Base-by-base conservation (phyloP, 257 asterid species). In the Jasminum sambac region DNA sequence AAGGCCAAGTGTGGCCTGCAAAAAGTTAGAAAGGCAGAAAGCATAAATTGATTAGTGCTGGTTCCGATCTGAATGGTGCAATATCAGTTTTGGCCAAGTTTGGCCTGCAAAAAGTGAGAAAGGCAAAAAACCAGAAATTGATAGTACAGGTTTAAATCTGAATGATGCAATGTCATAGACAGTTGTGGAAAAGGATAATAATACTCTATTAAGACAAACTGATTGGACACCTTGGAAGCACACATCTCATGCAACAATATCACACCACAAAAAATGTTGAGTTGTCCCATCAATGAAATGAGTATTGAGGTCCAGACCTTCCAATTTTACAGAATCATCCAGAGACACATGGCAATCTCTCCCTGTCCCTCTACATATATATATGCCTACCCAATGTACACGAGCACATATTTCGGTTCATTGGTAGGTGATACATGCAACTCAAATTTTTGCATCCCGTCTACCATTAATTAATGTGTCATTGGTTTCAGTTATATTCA, bases 1-100 rank as follows among this genome's bases (percentile, higher is more conserved):
- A 76, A 95, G 98, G 81, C 90, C 84, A 63, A 95, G 99, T 73
- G 96, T 91, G 68, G 96, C 96, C 99, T 95, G 82, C 72, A 80
- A 76, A 63, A 74, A 52, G 63, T 19, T 2, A 4, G 16, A 78
- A 70, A 25, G 46, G 68, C 50, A 57, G 17, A 39, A 16, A 67
- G 21, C 39, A 44, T 8, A 13, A 60, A 7, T 24, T 62, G 36
- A 36, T 57, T 26, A 41, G 30, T 23, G 37, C 26, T 17, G 25
- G 16, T 5, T 61, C 24, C 39, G 50, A 75, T 43, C 46, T 41
- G 34, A 69, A 21, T 30, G 63, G 40, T 37, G 21, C 24, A 11
- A 30, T 30, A 30, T 30, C 36, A 30, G 36, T 30, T 30, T 1
- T 30, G 98, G 81, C 90, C 84, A 59, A 95, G 99, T 73, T 95